These are phyloP conservation scores for Fomitopsis pulvina DNA, from an alignment of 768 basidiomycete genomes.

Conservation along the genomic window DNA sequence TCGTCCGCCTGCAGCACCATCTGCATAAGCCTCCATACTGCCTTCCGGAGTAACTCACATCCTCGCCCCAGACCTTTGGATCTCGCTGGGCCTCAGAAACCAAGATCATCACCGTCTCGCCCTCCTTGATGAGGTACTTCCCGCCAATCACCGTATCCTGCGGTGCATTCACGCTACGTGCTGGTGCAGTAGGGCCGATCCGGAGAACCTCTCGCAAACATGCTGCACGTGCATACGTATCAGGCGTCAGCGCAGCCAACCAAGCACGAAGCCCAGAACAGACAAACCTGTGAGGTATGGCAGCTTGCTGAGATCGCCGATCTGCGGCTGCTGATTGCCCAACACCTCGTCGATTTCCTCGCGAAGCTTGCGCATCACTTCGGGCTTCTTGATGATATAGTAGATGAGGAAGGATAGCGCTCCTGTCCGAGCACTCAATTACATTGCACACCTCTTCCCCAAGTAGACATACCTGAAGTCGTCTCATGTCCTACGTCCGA, in stretches of 20 bases:
- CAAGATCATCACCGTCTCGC: constrained; percentile 22
- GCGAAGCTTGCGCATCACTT: constrained; percentile 38
- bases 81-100: constrained; percentile 31
- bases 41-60: too few species aligned
- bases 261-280: not conserved
- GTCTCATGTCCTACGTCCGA: constrained; percentile 29
- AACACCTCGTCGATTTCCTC: constrained; percentile 41
- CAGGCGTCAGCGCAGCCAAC: not conserved
- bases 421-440: constrained; percentile 10
- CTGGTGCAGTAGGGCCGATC: constrained; percentile 32
- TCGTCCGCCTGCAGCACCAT: constrained; percentile 22
- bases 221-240: constrained; percentile 19
- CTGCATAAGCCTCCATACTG: not conserved
- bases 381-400: constrained; percentile 37
- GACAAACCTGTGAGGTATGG: constrained; percentile 34
- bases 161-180: constrained; percentile 26
- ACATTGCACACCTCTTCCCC: too few species aligned
- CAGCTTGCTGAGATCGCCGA: constrained; percentile 36
- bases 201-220: constrained; percentile 32
- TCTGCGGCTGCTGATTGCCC: constrained; percentile 31
- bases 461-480: constrained; percentile 23
- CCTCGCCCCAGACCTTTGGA: constrained; percentile 41
- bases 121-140: constrained; percentile 34
- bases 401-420: constrained; percentile 38
- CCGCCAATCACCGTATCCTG: constrained; percentile 32